phyloP scores from a whole-genome alignment of 2,329 filamentous ascomycete genomes.

The Helotiales sp. region DNA sequence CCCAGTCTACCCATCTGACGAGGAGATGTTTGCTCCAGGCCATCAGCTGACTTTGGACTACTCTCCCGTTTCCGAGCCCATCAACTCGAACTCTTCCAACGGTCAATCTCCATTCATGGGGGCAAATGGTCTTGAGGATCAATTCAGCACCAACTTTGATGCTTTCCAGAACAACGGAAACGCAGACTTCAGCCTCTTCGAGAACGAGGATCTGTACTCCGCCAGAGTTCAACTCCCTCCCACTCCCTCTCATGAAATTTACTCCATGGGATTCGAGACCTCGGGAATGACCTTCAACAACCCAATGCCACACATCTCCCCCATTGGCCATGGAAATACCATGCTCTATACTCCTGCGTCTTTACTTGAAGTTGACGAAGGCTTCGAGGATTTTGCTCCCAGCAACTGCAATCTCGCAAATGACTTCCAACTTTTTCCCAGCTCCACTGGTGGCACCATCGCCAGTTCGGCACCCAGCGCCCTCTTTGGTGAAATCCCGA shows the following conservation, averaged over 20 bases:
- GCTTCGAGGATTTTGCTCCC: slow-evolving; percentile 39
- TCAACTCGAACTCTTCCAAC: slow-evolving; percentile 34
- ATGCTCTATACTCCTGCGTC: slow-evolving; percentile 73
- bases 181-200: slow-evolving; percentile 61
- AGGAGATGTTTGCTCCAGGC: slow-evolving; percentile 35
- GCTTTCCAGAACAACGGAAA: slow-evolving; percentile 52
- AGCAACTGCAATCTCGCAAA: slow-evolving; percentile 31
- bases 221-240: slow-evolving; percentile 59
- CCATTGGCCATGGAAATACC: slow-evolving; percentile 68
- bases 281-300: slow-evolving; percentile 39
- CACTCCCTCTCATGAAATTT: slow-evolving; percentile 51
- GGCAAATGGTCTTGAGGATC: slow-evolving; percentile 50
- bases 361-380: slow-evolving; percentile 65
- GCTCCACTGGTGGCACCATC: slow-evolving; percentile 32
- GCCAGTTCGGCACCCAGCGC: slow-evolving; percentile 34
- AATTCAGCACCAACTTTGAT: slow-evolving; percentile 61
- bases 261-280: slow-evolving; percentile 41
- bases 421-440: slow-evolving; percentile 43
- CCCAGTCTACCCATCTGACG: slow-evolving; percentile 36
- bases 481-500: slow-evolving; percentile 41
- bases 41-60: slow-evolving; percentile 36
- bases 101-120: slow-evolving; percentile 46
- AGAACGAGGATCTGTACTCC: slow-evolving; percentile 65
- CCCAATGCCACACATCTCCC: slow-evolving; percentile 64
- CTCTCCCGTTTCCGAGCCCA: slow-evolving; percentile 39